phyloP scores from a whole-genome alignment of 2,329 filamentous ascomycete genomes.

The Aaosphaeria arxii region DNA sequence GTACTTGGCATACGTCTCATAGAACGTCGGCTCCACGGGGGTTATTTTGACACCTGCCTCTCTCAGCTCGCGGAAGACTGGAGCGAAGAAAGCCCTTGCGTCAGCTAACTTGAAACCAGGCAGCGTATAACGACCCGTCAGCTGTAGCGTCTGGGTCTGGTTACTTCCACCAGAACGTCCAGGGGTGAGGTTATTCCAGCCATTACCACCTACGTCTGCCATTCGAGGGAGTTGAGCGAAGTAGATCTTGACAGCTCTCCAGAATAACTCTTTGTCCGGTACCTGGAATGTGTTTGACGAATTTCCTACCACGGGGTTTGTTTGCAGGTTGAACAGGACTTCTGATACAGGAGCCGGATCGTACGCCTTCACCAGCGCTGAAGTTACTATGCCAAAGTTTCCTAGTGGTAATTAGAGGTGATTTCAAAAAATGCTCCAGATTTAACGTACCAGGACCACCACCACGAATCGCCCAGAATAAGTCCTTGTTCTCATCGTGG shows the following conservation, averaged over 20 bases:
- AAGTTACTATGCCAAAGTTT: constrained; percentile 28
- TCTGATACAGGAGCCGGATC: constrained; percentile 19
- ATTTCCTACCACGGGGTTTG: constrained; percentile 16
- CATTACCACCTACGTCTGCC: constrained; percentile 19
- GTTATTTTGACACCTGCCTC: constrained; percentile 13
- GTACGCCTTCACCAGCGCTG: constrained; percentile 24
- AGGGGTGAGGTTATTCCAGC: constrained; percentile 20
- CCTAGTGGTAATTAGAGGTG: constrained; percentile 8
- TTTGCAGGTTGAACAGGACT: constrained; percentile 26
- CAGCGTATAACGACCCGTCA: constrained; percentile 15
- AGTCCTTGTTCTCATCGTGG: constrained; percentile 17
- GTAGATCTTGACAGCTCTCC: constrained; percentile 16
- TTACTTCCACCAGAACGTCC: constrained; percentile 4
- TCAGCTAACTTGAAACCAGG: constrained; percentile 12
- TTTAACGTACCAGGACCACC: constrained; percentile 22
- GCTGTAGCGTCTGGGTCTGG: constrained; percentile 10
- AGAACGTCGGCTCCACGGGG: constrained; percentile 14
- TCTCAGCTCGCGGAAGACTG: constrained; percentile 17
- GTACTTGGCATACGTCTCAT: constrained; percentile 15
- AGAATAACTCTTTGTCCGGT: constrained; percentile 20
- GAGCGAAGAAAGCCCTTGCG: constrained; percentile 15
- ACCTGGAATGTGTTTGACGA: constrained; percentile 11
- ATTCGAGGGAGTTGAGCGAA: constrained; percentile 23
- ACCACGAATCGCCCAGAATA: constrained; percentile 28
- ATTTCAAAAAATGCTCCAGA: background rate